Evolutionary conservation across 129 eudicot genomes (phyloP).

Genomic region (Centrapalus pauciflorus): DNA sequence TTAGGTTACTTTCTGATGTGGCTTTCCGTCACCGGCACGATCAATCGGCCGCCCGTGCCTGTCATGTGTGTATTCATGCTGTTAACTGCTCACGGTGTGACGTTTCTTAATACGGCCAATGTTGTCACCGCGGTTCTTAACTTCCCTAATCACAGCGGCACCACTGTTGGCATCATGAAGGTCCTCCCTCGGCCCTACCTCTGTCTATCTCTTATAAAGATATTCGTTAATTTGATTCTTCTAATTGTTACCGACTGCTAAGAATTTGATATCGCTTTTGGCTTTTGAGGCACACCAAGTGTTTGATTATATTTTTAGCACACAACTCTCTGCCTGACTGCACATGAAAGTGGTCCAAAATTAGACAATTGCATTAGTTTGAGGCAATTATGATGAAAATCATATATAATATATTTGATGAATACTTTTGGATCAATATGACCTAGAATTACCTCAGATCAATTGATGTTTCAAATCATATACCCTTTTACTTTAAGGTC

Average conservation of each 20-base stretch:
- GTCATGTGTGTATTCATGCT: slow-evolving; percentile 65
- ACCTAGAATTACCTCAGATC: no score
- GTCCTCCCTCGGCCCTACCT: slow-evolving; percentile 15
- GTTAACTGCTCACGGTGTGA: slow-evolving; percentile 60
- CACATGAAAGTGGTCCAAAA: no score
- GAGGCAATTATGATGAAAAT: no score
- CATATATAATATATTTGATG: no score
- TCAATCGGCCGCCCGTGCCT: slow-evolving; percentile 45
- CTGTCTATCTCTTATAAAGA: not conserved
- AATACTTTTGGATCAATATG: no score
- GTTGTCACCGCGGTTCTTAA: slow-evolving; percentile 79
- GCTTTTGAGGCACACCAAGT: not conserved
- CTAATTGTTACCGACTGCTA: not conserved
- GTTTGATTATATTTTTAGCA: slow-evolving; percentile 9
- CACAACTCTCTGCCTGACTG: not conserved
- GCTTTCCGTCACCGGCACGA: slow-evolving; percentile 48
- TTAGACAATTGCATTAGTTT: no score
- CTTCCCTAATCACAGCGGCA: slow-evolving; percentile 62
- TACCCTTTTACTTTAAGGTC: slow-evolving; percentile 1
- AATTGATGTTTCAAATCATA: no score
- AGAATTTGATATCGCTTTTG: not conserved
- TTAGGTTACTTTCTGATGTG: slow-evolving; percentile 72
- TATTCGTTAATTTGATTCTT: not conserved
- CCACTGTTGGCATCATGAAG: slow-evolving; percentile 90
- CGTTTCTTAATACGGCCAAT: slow-evolving; percentile 71